These are phyloP conservation scores for Boletus speciosus DNA, from an alignment of 768 basidiomycete genomes.

Conservation along the genomic window DNA sequence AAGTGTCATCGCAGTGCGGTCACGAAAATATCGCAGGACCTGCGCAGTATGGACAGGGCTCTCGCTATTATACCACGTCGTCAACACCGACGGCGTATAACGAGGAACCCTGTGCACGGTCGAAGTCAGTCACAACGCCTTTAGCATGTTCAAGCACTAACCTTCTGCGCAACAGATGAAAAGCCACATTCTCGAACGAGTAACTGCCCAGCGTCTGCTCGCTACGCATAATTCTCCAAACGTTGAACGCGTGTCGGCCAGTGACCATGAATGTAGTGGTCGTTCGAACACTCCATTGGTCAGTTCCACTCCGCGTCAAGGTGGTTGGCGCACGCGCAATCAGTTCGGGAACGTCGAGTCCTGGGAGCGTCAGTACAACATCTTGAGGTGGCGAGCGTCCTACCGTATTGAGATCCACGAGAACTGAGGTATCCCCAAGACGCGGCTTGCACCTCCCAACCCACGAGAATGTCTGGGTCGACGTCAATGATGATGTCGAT, in stretches of 20 bases:
- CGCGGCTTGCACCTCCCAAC: conserved; percentile 85
- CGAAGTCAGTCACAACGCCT: neutral
- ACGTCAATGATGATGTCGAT: conserved; percentile 70
- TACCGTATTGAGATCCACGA: conserved; percentile 63
- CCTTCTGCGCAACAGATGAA: conserved; percentile 77
- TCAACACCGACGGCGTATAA: conserved; percentile 60
- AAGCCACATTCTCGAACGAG: conserved; percentile 86
- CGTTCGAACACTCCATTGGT: conserved; percentile 71
- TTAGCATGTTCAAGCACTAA: conserved; percentile 29
- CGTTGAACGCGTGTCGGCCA: conserved; percentile 88
- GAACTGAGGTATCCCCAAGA: conserved; percentile 89
- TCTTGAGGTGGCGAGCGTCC: neutral
- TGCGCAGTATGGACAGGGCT: conserved; percentile 51
- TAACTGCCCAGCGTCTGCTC: conserved; percentile 78
- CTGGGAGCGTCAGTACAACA: conserved; percentile 37
- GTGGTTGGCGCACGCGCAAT: conserved; percentile 70
- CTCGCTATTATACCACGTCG: conserved; percentile 62
- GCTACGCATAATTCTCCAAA: conserved; percentile 89
- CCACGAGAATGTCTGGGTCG: conserved; percentile 89
- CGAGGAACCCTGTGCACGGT: conserved; percentile 61
- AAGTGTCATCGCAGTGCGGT: conserved; percentile 64
- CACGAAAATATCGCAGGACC: conserved; percentile 60
- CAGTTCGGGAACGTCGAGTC: conserved; percentile 65
- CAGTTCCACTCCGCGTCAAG: conserved; percentile 33
- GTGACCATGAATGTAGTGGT: conserved; percentile 79